Conservation (phyloP, 2,329 filamentous ascomycete genomes). For the Phyllosticta ampelicida region DNA sequence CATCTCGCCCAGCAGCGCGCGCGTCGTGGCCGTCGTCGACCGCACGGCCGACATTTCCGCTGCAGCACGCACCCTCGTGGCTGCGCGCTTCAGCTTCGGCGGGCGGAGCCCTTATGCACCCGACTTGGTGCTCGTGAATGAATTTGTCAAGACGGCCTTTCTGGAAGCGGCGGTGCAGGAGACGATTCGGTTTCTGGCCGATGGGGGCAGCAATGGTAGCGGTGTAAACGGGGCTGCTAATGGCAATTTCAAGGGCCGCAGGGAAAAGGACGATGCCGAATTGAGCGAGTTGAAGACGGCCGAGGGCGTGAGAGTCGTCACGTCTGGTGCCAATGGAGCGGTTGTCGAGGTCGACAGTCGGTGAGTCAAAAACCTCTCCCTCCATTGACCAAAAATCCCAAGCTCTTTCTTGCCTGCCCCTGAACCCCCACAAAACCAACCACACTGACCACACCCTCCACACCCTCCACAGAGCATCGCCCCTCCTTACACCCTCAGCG, state of each 20-base stretch:
- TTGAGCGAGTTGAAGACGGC: constrained; percentile 1
- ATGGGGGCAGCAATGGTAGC: not conserved
- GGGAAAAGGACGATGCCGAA: not conserved
- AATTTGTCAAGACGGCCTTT: constrained; percentile 45
- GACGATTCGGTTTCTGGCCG: constrained; percentile 20
- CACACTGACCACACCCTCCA: too few relatives aligned
- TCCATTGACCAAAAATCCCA: not conserved
- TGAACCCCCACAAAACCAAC: not conserved
- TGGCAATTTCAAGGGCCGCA: not conserved
- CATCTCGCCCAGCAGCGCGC: constrained; percentile 23
- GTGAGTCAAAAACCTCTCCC: not conserved
- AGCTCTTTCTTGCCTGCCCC: not conserved
- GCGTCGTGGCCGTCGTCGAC: constrained; percentile 48
- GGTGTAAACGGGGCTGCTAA: not conserved
- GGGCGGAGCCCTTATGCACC: constrained; percentile 51
- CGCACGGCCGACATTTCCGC: constrained; percentile 44
- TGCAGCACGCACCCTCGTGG: constrained; percentile 44
- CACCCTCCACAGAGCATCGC: not conserved
- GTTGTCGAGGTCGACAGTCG: not conserved
- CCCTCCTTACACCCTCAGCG: not conserved
- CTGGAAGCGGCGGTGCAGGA: constrained; percentile 22
- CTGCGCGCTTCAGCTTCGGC: constrained; percentile 44
- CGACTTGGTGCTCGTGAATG: constrained; percentile 54
- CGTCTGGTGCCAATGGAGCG: constrained; percentile 3
- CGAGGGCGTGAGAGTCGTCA: constrained; percentile 2